These are phyloP conservation scores for Whalleya microplaca DNA, from an alignment of 2,329 filamentous ascomycete genomes.

Conservation along the genomic window DNA sequence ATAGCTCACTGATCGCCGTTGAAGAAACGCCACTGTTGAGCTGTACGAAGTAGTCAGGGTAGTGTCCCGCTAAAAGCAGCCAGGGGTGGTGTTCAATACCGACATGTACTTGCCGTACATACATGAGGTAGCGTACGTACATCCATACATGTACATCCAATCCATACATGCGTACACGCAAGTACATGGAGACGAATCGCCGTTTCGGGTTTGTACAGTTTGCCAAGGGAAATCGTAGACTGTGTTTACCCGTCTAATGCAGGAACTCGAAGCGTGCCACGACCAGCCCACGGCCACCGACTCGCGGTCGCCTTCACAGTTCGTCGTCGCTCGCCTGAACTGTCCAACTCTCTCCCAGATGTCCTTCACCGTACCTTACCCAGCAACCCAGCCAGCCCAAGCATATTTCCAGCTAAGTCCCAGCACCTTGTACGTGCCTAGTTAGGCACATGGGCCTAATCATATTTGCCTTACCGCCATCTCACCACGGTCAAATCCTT, in stretches of 20 bases:
- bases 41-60: slow-evolving; percentile 8
- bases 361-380: slow-evolving; percentile 25
- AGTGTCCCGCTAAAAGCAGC: slow-evolving; percentile 11
- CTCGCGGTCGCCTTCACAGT: slow-evolving; percentile 6
- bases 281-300: too few species aligned
- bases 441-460: too few species aligned
- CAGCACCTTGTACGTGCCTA: not conserved
- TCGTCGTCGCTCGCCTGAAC: slow-evolving; percentile 7
- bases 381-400: not conserved
- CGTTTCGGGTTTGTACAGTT: slow-evolving; percentile 23
- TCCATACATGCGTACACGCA: too few species aligned
- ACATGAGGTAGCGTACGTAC: too few species aligned
- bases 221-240: slow-evolving; percentile 29
- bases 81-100: not conserved
- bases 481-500: slow-evolving; percentile 25
- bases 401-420: not conserved
- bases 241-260: slow-evolving; percentile 36
- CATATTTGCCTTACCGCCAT: slow-evolving; percentile 27
- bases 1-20: slow-evolving; percentile 7
- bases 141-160: too few species aligned
- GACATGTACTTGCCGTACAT: too few species aligned
- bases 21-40: slow-evolving; percentile 28
- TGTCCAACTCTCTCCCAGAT: slow-evolving; percentile 4
- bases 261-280: slow-evolving; percentile 32
- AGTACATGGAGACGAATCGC: slow-evolving; percentile 31